Evolutionary conservation across 2,329 filamentous ascomycete species (phyloP), one percentile per base, ranked within the genome.

Genomic region (Periconia sp.): DNA sequence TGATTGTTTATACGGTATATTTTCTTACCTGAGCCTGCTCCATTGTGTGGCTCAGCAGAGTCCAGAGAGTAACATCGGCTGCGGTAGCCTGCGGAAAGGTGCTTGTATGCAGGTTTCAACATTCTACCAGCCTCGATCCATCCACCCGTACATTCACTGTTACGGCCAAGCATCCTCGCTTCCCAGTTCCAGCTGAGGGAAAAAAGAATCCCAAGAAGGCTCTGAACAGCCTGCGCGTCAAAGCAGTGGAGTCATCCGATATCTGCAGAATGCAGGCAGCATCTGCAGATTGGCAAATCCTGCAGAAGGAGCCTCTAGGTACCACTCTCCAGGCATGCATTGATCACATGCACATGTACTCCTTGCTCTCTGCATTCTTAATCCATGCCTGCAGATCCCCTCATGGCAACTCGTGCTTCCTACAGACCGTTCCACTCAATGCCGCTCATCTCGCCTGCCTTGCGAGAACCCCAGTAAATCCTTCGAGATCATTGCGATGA

Each of bases 371-470:
- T 30, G 11, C 40, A 11, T 18, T 48, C 18, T 51, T 27, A 6
- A 48, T 55, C 53, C 50, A 37, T 55, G 50, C 23, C 30, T 19
- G 53, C 46, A 52, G 53, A 55, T 55, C 53, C 41, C 19, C 49
- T 54, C 53, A 52, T 55, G 48, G 52, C 48, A 41, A 17, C 40
- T 42, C 40, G 45, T 42, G 14, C 31, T 27, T 40, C 47, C 50
- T 46, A 53, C 50, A 53, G 41, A 3, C 10, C 43, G 15, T 42
- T 33, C 30, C 40, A 50, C 17, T 50, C 47, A 43, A 13, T 42
- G 17, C 30, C 40, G 44, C 17, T 44, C 47, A 43, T 44, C 40
- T 44, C 17, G 40, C 45, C 35, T 42, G 48, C 44, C 52, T 50
- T 47, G 48, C 47, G 49, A 45, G 20, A 40, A 15, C 45, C 47